Conservation (phyloP, 192 early-diverging fungal species). For the Cladochytrium replicatum region DNA sequence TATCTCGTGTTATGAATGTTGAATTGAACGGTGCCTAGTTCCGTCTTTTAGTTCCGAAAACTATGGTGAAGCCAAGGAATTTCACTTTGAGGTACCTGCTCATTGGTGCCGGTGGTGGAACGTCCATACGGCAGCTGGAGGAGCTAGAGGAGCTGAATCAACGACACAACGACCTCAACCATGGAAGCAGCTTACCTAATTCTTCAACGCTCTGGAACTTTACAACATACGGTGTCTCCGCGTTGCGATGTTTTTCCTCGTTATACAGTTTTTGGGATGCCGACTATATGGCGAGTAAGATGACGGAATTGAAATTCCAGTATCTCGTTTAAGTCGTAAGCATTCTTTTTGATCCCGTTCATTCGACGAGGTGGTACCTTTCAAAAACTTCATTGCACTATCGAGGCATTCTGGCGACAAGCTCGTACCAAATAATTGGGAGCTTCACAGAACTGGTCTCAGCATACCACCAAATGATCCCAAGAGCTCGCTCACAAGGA, state of each 20-base stretch:
- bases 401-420: constrained; percentile 96
- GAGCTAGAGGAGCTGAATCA: constrained; percentile 32
- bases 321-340: constrained; percentile 26
- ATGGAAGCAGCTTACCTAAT: constrained; percentile 24
- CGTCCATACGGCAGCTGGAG: constrained; percentile 65
- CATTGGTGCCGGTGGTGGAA: constrained; percentile 86
- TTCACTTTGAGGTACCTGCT: no score
- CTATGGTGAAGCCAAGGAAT: no score
- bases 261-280: constrained; percentile 72
- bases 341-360: no score
- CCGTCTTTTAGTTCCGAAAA: no score
- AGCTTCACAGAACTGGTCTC: background rate
- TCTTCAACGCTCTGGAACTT: constrained; percentile 72
- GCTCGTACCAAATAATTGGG: background rate
- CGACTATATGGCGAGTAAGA: constrained; percentile 75
- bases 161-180: no score
- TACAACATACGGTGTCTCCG: constrained; percentile 97
- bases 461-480: constrained; percentile 78
- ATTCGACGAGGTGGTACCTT: no score
- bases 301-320: constrained; percentile 86
- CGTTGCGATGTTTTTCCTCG: constrained; percentile 47
- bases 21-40: constrained; percentile 35
- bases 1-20: constrained; percentile 72
- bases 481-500: constrained; percentile 89
- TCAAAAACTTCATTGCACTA: constrained; percentile 71